Evolutionary conservation across 2,329 filamentous ascomycete genomes (phyloP).

Genomic region (Aspergillus neoniger): DNA sequence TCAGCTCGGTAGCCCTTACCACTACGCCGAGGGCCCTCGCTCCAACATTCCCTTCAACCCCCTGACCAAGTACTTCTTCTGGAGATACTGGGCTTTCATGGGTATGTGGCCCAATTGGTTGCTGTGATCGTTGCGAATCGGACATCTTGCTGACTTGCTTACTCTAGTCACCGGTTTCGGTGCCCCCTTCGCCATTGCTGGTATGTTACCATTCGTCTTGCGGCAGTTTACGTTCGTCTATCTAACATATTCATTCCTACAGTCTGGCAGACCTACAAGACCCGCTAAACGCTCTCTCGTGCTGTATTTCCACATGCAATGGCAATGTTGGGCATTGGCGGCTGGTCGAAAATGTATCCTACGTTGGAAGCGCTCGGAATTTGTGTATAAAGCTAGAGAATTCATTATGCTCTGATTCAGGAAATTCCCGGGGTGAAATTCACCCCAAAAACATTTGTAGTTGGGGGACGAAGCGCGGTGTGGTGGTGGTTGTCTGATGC

Average conservation of each 20-base stretch:
- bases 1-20: constrained; percentile 87
- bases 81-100: constrained; percentile 83
- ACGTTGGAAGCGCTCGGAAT: constrained; percentile 31
- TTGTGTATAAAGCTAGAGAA: constrained; percentile 46
- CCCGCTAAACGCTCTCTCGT: constrained; percentile 41
- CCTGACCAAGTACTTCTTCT: constrained; percentile 77
- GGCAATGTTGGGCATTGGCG: constrained; percentile 22
- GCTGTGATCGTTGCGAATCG: neutral
- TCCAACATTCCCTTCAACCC: constrained; percentile 98
- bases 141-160: constrained; percentile 40
- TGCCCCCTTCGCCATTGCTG: constrained; percentile 63
- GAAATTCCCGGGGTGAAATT: neutral
- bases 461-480: constrained; percentile 12
- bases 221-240: neutral
- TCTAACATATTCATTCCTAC: constrained; percentile 30
- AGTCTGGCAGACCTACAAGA: constrained; percentile 72
- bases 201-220: constrained; percentile 48
- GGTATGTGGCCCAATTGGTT: constrained; percentile 49
- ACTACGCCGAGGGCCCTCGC: constrained; percentile 95
- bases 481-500: constrained; percentile 25
- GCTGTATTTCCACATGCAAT: constrained; percentile 21
- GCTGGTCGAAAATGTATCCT: constrained; percentile 25
- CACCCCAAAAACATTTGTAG: constrained; percentile 8
- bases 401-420: constrained; percentile 29
- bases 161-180: constrained; percentile 58